These are phyloP conservation scores for Talaromyces pinophilus DNA, from an alignment of 2,329 filamentous ascomycete species.

Conservation along the genomic window DNA sequence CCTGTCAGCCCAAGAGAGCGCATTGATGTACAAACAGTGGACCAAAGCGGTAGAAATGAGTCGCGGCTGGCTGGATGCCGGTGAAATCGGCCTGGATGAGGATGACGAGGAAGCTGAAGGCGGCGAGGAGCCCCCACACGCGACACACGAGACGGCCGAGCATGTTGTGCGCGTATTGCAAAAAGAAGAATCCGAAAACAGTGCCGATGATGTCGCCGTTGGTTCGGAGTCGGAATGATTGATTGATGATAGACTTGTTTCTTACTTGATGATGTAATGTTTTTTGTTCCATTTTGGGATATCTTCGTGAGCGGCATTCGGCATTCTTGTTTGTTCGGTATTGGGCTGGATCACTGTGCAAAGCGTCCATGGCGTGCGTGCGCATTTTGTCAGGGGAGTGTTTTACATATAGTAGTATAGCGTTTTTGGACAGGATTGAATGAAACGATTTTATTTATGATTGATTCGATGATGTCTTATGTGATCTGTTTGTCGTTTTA, in stretches of 20 bases:
- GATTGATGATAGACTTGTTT: constrained; percentile 4
- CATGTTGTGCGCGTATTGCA: constrained; percentile 2
- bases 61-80: constrained; percentile 62
- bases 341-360: constrained; percentile 4
- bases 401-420: constrained; percentile 1
- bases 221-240: constrained; percentile 19
- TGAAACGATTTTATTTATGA: background rate
- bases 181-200: constrained; percentile 9
- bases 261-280: background rate
- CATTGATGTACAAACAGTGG: constrained; percentile 69
- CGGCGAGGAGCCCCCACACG: background rate
- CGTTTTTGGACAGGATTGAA: background rate
- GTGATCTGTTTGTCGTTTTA: background rate
- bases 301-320: constrained; percentile 9
- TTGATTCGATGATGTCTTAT: background rate
- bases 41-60: constrained; percentile 77
- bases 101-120: constrained; percentile 22
- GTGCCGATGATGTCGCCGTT: constrained; percentile 17
- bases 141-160: constrained; percentile 9
- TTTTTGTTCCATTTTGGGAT: background rate
- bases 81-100: constrained; percentile 29
- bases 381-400: constrained; percentile 2
- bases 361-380: constrained; percentile 4
- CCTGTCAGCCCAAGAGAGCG: constrained; percentile 60
- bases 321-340: constrained; percentile 1